Evolutionary conservation across 2,329 filamentous ascomycete species (phyloP).

Genomic region (Colletotrichum eleusines): DNA sequence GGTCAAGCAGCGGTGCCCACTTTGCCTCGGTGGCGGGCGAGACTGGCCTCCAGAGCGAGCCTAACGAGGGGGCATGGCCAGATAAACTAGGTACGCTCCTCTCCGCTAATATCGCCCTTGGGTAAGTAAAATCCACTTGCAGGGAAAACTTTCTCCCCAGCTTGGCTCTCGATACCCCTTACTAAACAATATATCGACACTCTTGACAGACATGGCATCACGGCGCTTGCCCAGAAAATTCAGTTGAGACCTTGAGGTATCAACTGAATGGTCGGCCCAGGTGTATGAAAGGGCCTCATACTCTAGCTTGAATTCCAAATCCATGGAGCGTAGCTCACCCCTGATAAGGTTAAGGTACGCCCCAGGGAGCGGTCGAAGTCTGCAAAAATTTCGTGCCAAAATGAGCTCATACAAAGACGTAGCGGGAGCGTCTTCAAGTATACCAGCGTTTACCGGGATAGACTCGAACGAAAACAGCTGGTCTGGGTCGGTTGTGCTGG

Average conservation of each 20-base stretch:
- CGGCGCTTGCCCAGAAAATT: conserved; percentile 6
- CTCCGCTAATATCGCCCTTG: neutral
- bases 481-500: neutral
- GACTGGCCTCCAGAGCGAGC: too few relatives aligned
- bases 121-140: neutral
- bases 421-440: neutral
- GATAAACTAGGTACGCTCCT: neutral
- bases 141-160: neutral
- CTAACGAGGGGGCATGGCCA: neutral
- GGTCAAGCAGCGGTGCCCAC: neutral
- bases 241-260: neutral
- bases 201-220: neutral
- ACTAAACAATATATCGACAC: neutral
- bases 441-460: neutral
- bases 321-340: neutral
- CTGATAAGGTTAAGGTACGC: neutral
- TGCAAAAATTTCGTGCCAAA: conserved; percentile 1
- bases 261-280: conserved; percentile 17
- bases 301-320: neutral
- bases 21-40: neutral
- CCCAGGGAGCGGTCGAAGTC: neutral
- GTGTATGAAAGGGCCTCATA: conserved; percentile 39
- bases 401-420: neutral
- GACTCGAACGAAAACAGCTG: neutral
- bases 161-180: neutral